phyloP scores from a whole-genome alignment of 257 asterid species.

The Capsicum chinense region DNA sequence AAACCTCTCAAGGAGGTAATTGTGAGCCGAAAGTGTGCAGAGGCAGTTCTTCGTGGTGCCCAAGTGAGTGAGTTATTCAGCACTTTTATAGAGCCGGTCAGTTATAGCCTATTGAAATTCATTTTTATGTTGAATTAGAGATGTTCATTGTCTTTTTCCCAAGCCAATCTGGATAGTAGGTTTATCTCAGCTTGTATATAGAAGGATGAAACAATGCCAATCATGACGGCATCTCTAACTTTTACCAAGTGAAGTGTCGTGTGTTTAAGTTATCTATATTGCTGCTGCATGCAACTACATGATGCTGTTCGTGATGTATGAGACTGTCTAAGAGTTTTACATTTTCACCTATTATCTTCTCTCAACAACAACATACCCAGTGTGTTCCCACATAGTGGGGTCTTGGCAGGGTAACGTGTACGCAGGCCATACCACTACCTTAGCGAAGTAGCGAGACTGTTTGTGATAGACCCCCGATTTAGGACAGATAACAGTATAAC shows the following conservation, averaged over 20 bases:
- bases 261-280: not conserved
- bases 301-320: not conserved
- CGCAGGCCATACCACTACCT: no score
- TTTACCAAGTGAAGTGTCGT: not conserved
- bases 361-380: not conserved
- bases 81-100: no score
- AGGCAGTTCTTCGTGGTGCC: constrained; percentile 99
- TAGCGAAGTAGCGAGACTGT: no score
- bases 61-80: constrained; percentile 57
- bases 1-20: constrained; percentile 83
- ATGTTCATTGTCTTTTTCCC: no score
- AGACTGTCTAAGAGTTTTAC: not conserved
- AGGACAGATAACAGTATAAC: no score
- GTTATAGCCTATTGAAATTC: no score
- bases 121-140: no score
- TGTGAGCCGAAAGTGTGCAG: constrained; percentile 98
- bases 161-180: no score
- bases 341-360: not conserved
- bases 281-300: constrained; percentile 14
- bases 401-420: no score
- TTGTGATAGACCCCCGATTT: no score
- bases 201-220: constrained; percentile 11
- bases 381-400: no score
- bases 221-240: not conserved
- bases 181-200: no score